Conservation (phyloP, 371 early-diverging fungal species). For the Blakeslea trispora region DNA sequence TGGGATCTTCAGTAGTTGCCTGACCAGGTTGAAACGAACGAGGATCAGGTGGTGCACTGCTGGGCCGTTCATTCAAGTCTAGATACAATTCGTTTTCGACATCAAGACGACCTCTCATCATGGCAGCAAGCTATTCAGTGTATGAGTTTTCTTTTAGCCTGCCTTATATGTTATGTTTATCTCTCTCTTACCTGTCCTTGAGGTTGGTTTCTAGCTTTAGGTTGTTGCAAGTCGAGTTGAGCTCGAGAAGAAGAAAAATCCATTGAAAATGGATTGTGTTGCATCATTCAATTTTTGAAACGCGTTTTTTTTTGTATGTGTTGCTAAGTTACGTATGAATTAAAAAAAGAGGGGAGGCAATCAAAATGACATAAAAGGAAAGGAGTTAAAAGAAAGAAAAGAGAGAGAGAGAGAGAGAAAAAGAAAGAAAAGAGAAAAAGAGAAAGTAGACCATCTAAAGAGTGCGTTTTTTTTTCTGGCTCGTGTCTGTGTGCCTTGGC, state of each 20-base stretch:
- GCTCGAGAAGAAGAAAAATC: conserved; percentile 11
- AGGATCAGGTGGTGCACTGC: conserved; percentile 30
- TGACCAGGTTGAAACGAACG: conserved; percentile 17
- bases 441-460: too few relatives aligned
- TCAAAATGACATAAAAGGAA: not conserved
- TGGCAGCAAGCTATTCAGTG: conserved; percentile 25
- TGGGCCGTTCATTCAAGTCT: conserved; percentile 26
- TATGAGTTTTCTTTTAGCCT: not conserved
- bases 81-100: conserved; percentile 21
- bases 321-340: too few relatives aligned
- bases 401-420: too few relatives aligned
- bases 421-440: conserved; percentile 3
- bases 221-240: conserved; percentile 30
- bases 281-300: conserved; percentile 16
- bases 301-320: conserved; percentile 4
- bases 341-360: not conserved
- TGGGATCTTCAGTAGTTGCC: not conserved
- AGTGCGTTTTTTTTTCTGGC: conserved; percentile 4
- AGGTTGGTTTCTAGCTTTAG: conserved; percentile 28
- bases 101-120: conserved; percentile 29
- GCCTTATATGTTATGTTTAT: too few relatives aligned
- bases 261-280: conserved; percentile 15
- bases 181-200: conserved; percentile 35
- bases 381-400: not conserved
- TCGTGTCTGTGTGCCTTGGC: conserved; percentile 16